phyloP scores from a whole-genome alignment of 106 monocot species.

The Dendrobium nobile region DNA sequence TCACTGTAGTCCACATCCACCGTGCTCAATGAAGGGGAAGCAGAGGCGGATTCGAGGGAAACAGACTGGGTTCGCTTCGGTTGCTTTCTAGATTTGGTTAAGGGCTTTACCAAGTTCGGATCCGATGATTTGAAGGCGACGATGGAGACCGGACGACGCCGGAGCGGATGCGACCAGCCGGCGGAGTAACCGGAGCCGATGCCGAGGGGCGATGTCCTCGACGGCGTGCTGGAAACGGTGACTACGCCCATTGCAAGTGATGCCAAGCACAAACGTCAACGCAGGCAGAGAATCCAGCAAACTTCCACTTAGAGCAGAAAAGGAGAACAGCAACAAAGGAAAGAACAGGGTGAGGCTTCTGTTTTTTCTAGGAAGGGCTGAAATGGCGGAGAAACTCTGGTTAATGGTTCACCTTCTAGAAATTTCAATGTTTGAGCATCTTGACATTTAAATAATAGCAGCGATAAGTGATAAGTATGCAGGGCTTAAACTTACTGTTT shows the following conservation, averaged over 20 bases:
- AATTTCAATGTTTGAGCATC: no score
- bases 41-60: constrained; percentile 5
- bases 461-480: no score
- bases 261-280: no score
- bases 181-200: constrained; percentile 12
- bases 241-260: constrained; percentile 41
- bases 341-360: no score
- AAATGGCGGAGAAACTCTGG: no score
- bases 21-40: not conserved
- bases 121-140: constrained; percentile 35
- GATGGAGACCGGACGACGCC: constrained; percentile 13
- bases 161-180: constrained; percentile 9
- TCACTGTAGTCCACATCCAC: constrained; percentile 62
- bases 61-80: constrained; percentile 25
- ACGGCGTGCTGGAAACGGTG: constrained; percentile 37
- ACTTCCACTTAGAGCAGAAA: no score
- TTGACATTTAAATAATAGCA: no score
- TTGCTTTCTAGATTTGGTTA: constrained; percentile 10
- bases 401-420: no score
- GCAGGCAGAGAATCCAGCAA: no score
- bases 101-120: constrained; percentile 4
- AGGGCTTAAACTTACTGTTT: no score
- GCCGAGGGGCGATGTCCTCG: constrained; percentile 25
- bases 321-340: no score
- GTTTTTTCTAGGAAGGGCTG: no score